Percentiles rank a stretch among this genome's conserved stretches.
Evolutionary conservation across 2,329 filamentous ascomycete genomes (phyloP).

Genomic region (Fonsecaea multimorphosa): DNA sequence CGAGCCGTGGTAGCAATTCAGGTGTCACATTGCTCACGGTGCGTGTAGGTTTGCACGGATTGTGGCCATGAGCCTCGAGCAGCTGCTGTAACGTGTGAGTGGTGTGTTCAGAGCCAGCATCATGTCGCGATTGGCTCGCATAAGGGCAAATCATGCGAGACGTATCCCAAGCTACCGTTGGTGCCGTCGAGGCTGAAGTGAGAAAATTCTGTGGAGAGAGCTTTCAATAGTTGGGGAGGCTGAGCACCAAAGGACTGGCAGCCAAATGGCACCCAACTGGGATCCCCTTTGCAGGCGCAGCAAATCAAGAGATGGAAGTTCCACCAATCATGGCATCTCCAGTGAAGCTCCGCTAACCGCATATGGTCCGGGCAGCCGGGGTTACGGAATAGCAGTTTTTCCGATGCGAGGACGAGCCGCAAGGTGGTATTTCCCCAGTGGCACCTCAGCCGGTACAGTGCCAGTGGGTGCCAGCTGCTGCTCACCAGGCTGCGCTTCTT

Average conservation of each 20-base stretch:
- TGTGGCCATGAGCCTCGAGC: not conserved
- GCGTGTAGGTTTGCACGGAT: not conserved
- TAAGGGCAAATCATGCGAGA: slow-evolving; percentile 19
- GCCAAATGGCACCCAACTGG: too few species aligned
- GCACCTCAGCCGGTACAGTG: not conserved
- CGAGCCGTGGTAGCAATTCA: slow-evolving; percentile 1
- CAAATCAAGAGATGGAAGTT: not conserved
- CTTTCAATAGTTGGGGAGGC: not conserved
- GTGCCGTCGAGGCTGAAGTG: slow-evolving; percentile 11
- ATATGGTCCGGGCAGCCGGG: slow-evolving; percentile 6
- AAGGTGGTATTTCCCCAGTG: slow-evolving; percentile 13
- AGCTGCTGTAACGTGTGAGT: not conserved
- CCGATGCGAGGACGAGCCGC: slow-evolving; percentile 10
- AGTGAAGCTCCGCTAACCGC: not conserved
- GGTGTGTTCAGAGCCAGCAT: not conserved
- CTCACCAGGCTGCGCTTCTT: not conserved
- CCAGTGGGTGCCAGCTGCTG: slow-evolving; percentile 1
- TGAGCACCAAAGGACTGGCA: slow-evolving; percentile 1
- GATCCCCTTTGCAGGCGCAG: slow-evolving; percentile 1
- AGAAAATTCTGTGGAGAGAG: not conserved
- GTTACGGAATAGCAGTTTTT: slow-evolving; percentile 2
- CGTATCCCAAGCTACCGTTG: not conserved
- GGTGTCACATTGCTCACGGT: slow-evolving; percentile 17
- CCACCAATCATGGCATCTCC: not conserved
- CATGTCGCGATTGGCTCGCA: slow-evolving; percentile 16